Evolutionary conservation across 805 yeast species (phyloP).

Genomic region (Sungouiella blattae): DNA sequence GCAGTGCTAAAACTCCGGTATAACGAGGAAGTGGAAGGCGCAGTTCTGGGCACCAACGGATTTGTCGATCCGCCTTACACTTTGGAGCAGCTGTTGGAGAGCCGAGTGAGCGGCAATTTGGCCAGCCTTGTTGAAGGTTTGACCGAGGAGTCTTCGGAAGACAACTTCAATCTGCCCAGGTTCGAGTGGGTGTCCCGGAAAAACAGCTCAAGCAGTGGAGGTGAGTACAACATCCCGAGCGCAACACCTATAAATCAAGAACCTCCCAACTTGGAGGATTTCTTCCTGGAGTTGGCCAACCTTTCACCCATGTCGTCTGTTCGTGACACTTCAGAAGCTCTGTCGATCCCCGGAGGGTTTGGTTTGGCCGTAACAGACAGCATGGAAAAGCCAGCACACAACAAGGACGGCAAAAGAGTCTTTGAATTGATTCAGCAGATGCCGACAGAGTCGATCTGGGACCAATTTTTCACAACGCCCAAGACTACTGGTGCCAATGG

Average conservation of each 20-base stretch:
- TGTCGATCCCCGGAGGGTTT: background rate
- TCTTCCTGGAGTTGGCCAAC: constrained; percentile 47
- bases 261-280: constrained; percentile 30
- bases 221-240: background rate
- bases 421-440: constrained; percentile 61
- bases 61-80: background rate
- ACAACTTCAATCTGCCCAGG: constrained; percentile 2
- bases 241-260: background rate
- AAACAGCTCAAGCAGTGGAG: constrained; percentile 1
- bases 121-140: constrained; percentile 34
- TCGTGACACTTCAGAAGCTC: constrained; percentile 1
- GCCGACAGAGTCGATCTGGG: constrained; percentile 68
- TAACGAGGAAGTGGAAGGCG: constrained; percentile 28
- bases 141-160: background rate
- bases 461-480: constrained; percentile 48
- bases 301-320: constrained; percentile 15
- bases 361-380: background rate
- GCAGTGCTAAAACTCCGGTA: constrained; percentile 65
- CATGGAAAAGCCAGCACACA: background rate
- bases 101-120: constrained; percentile 34
- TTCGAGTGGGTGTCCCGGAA: constrained; percentile 6
- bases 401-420: constrained; percentile 49
- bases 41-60: constrained; percentile 1
- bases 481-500: background rate
- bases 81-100: background rate